Conservation (phyloP, 176 grass and related monocot species). For the Phoenix roebelenii region DNA sequence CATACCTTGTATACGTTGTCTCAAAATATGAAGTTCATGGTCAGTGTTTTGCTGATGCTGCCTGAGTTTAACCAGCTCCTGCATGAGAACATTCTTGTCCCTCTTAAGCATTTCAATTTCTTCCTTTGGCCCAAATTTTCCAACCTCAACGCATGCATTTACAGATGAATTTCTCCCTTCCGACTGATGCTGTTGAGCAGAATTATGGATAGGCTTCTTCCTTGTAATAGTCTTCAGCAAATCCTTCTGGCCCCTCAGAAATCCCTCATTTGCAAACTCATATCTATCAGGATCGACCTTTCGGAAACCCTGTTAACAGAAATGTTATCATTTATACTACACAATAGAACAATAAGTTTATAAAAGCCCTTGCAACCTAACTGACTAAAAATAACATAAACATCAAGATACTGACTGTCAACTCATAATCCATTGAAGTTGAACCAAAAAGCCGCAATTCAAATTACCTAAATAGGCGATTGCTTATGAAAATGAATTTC, state of each 20-base stretch:
- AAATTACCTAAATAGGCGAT: too few species aligned
- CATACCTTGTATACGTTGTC: neutral
- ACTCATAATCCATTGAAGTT: too few species aligned
- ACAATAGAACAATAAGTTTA: neutral
- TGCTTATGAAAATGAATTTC: too few species aligned
- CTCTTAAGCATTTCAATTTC: conserved; percentile 16
- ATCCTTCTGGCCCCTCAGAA: conserved; percentile 2
- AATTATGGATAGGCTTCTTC: conserved; percentile 5
- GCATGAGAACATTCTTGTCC: conserved; percentile 15
- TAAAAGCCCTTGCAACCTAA: neutral
- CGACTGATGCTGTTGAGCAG: neutral
- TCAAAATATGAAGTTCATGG: conserved; percentile 8
- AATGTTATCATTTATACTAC: neutral
- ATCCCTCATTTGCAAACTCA: conserved; percentile 6
- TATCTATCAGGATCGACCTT: conserved; percentile 5
- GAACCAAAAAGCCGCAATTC: too few species aligned
- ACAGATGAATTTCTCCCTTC: neutral
- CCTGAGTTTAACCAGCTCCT: conserved; percentile 13
- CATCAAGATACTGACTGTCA: too few species aligned
- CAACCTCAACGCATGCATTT: neutral
- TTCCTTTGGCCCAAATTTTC: neutral
- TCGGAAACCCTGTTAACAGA: neutral
- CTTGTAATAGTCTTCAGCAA: conserved; percentile 3
- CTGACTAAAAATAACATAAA: too few species aligned
- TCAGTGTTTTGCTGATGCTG: conserved; percentile 10